Evolutionary conservation across 1,284 basidiomycete species (phyloP), one percentile per base, ranked within the genome.

Genomic region (Melampsora occidentalis): DNA sequence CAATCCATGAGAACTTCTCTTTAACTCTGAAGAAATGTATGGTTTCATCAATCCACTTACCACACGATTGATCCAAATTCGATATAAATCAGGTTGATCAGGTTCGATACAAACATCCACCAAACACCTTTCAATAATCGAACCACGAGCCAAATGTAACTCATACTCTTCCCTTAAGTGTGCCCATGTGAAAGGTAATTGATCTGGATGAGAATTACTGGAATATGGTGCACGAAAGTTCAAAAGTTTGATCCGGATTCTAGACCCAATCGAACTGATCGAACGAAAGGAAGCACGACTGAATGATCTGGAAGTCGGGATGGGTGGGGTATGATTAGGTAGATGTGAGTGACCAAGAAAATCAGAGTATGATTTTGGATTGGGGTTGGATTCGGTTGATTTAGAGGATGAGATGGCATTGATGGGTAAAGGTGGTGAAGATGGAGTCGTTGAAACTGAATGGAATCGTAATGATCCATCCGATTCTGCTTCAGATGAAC

Each of bases 91-190:
- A 20, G 66, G 42, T 51, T 59, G 51, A 7, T 39, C 33, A 22
- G 64, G 71, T 6, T 64, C 72, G 46, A 76, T 51, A 49, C 66
- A 53, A 42, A 76, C 72, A 33, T 76, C 63, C 14, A 76, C 66
- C 9, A 76, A 42, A 63, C 72, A 76, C 7, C 72, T 49, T 63
- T 76, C 72, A 51, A 76, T 76, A 25, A 76, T 68, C 12, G 72
- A 68, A n/a, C 66, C 57, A 48, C 72, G 66, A 18, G 72, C 72
- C 10, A 76, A 59, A 28, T 68, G 25, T 31, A 69, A 59, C 28
- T 68, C 72, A 25, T 68, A 76, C 18, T 76, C 72, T 12, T 64
- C 72, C 25, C 72, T 42, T 18, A 76, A 46, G 0, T 46, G 20
- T 25, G 72, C 39, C 72, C 72, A 76, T n/a, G 57, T 64, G n/a